Percentiles rank a stretch among this genome's conserved stretches.
phyloP scores from a whole-genome alignment of 176 grass and related monocot genomes.

The Eleusine coracana region DNA sequence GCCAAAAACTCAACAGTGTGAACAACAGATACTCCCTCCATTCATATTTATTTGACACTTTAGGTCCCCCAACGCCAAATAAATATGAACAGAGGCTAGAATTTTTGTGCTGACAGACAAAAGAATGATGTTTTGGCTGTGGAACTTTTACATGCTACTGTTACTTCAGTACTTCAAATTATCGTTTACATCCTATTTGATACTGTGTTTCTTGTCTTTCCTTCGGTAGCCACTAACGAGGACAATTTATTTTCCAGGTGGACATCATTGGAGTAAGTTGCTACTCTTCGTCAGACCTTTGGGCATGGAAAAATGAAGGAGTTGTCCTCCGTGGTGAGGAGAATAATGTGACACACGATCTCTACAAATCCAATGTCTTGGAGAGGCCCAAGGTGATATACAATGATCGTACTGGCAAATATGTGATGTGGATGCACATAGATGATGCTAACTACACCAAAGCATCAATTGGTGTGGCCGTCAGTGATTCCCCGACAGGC shows the following conservation, averaged over 20 bases:
- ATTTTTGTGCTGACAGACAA: slow-evolving; percentile 2
- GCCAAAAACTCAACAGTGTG: neutral
- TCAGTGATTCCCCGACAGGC: slow-evolving; percentile 66
- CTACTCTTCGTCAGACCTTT: slow-evolving; percentile 91
- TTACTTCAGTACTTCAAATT: neutral
- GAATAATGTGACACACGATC: slow-evolving; percentile 76
- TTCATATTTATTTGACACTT: too few relatives aligned
- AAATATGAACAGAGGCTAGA: too few relatives aligned
- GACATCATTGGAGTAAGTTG: slow-evolving; percentile 96
- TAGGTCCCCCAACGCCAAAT: too few relatives aligned
- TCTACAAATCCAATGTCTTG: slow-evolving; percentile 92
- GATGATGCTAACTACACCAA: slow-evolving; percentile 94
- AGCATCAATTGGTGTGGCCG: slow-evolving; percentile 79
- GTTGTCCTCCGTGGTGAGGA: slow-evolving; percentile 75
- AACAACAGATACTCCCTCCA: neutral
- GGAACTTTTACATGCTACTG: slow-evolving; percentile 18
- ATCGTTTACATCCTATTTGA: neutral
- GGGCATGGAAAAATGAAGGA: slow-evolving; percentile 93
- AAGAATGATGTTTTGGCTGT: slow-evolving; percentile 11
- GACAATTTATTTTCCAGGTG: slow-evolving; percentile 54
- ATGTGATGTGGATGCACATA: slow-evolving; percentile 99
- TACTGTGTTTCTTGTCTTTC: neutral
- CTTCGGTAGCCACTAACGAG: slow-evolving; percentile 36
- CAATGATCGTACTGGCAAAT: slow-evolving; percentile 71
- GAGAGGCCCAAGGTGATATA: slow-evolving; percentile 99